Conservation (phyloP, 805 yeast species). For the Metschnikowia proteae region DNA sequence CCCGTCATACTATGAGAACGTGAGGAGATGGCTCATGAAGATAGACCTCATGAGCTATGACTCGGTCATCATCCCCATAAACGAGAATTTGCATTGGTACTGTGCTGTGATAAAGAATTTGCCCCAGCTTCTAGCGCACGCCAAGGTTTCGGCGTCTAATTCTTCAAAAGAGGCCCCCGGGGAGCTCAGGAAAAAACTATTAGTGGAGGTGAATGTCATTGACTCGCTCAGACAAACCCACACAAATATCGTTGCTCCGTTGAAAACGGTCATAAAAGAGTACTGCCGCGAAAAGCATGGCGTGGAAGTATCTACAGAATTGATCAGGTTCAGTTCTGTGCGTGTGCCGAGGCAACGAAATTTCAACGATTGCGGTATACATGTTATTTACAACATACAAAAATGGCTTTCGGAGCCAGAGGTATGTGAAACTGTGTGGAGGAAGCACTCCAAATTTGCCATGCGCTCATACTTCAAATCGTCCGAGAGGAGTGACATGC, state of each 20-base stretch:
- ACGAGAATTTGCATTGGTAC: slow-evolving; percentile 83
- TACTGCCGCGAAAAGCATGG: slow-evolving; percentile 66
- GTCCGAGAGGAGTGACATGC: slow-evolving; percentile 13
- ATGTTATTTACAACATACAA: slow-evolving; percentile 69
- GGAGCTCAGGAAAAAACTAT: slow-evolving; percentile 5
- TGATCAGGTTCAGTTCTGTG: slow-evolving; percentile 47
- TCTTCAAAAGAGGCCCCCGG: not conserved
- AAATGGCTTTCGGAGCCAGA: slow-evolving; percentile 51
- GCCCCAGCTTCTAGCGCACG: slow-evolving; percentile 25
- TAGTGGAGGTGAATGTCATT: slow-evolving; percentile 51
- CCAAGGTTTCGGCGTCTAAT: not conserved
- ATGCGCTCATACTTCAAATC: slow-evolving; percentile 11
- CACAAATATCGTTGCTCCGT: slow-evolving; percentile 46
- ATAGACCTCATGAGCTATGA: slow-evolving; percentile 54
- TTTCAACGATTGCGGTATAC: slow-evolving; percentile 92
- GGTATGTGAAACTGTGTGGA: slow-evolving; percentile 51
- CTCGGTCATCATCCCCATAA: slow-evolving; percentile 74
- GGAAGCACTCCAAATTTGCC: slow-evolving; percentile 15
- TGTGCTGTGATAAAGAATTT: slow-evolving; percentile 66
- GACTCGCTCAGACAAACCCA: slow-evolving; percentile 74
- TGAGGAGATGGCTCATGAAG: slow-evolving; percentile 75
- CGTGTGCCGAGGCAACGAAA: slow-evolving; percentile 81
- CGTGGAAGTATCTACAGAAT: slow-evolving; percentile 42
- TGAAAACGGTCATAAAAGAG: slow-evolving; percentile 55
- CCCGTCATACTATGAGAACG: slow-evolving; percentile 52